Base-by-base conservation (phyloP, 345 rosid genomes). In the Brassica incana region DNA sequence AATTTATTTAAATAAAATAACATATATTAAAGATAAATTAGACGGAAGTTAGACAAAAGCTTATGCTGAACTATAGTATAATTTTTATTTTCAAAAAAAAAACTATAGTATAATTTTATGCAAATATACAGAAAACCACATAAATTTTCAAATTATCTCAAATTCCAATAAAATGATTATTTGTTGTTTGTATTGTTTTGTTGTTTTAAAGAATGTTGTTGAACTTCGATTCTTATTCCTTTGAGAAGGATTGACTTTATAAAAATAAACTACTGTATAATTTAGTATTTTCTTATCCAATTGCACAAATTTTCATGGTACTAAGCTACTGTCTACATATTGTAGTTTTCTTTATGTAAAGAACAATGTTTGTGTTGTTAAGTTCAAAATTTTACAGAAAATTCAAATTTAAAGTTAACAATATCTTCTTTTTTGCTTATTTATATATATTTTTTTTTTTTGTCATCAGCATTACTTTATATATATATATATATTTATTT, bases 121-220 rank as follows among this genome's bases (percentile, higher is more conserved):
- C 4, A 63, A 50, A 6, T 71, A 58, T 70, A 76, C 18, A 77
- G 58, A 78, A 64, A 78, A 65, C 76, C 59, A 36, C 43, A 71
- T 71, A 62, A 52, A 8, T 0, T 69, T 67, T 70, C 70, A 77
- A 77, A 77, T 63, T 0, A 64, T 64, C 29, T 40, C 81, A 65
- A 72, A 65, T 78, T 65, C 72, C 77, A 59, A 72, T 15, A 38
- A 35, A 27, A 2, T 38, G 16, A 29, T 18, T 48, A 48, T 25
- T 12, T 60, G 20, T 5, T 15, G 38, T 38, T 71, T 72, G 72
- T 62, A 58, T 25, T 65, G 67, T 65, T 40, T 20, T 63, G 80
- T 50, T 63, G 32, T 15, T 77, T 63, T 52, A 3, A 0, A 32
- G 29, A 23, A 4, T 40, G 50, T 12, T 45, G 4, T 10, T 25